Evolutionary conservation across 345 rosid species (phyloP).

Genomic region (Melaleuca alternifolia): DNA sequence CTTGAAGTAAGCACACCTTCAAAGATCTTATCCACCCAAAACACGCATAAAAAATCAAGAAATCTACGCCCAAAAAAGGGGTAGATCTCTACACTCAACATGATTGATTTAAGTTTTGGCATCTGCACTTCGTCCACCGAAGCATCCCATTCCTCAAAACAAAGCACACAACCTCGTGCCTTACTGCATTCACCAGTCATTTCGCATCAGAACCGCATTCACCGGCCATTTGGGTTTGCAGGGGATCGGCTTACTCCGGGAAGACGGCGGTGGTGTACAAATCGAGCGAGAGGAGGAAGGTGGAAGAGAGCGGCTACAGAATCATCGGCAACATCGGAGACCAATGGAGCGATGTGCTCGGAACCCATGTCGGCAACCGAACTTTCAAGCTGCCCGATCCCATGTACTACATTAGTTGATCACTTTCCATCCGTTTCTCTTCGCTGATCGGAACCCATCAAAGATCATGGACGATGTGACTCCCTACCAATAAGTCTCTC

Average conservation of each 20-base stretch:
- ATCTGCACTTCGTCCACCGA: not conserved
- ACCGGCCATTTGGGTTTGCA: not conserved
- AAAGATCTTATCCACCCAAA: not conserved
- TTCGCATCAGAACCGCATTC: not conserved
- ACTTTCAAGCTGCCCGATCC: constrained; percentile 45
- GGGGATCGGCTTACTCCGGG: constrained; percentile 5
- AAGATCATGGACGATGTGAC: not conserved
- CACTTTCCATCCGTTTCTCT: not conserved
- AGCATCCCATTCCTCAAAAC: not conserved
- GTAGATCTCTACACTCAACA: not conserved
- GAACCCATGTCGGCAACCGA: constrained; percentile 13
- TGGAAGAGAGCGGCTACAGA: constrained; percentile 22
- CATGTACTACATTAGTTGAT: constrained; percentile 22
- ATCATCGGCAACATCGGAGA: constrained; percentile 37
- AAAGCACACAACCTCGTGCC: not conserved
- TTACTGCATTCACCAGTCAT: not conserved
- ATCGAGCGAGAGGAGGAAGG: constrained; percentile 14
- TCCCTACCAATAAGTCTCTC: not conserved
- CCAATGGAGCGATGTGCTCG: constrained; percentile 37
- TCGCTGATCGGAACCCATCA: not conserved
- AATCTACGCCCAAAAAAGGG: not conserved
- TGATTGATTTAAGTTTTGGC: not conserved
- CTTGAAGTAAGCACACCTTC: constrained; percentile 11
- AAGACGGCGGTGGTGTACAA: constrained; percentile 16
- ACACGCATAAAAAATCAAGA: not conserved